phyloP scores from a whole-genome alignment of 2,329 filamentous ascomycete species.

The Beauveria sp. region DNA sequence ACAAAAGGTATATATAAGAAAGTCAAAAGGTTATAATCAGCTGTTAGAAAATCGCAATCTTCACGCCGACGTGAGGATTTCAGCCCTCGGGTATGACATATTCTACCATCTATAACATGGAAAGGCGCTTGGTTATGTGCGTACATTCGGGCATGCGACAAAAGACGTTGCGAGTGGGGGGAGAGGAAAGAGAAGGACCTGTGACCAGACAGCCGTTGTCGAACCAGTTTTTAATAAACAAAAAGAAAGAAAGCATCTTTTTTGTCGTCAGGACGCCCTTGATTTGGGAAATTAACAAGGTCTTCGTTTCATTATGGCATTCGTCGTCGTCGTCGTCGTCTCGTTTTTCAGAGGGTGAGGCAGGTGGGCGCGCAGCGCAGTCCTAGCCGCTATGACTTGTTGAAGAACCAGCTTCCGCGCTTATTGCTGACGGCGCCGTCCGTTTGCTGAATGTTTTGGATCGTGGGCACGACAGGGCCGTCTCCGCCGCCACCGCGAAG shows the following conservation, averaged over 20 bases:
- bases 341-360: constrained; percentile 2
- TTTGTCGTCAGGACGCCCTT: background rate
- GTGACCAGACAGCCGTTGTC: constrained; percentile 6
- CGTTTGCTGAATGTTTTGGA: constrained; percentile 51
- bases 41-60: constrained; percentile 2
- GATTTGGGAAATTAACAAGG: background rate
- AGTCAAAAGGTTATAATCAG: background rate
- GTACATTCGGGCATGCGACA: background rate
- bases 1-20: constrained; percentile 4
- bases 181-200: background rate
- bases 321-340: constrained; percentile 9
- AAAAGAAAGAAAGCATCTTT: background rate
- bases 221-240: constrained; percentile 2
- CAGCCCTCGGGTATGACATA: constrained; percentile 9
- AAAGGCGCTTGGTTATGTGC: background rate
- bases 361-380: background rate
- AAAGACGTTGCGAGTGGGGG: background rate
- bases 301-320: constrained; percentile 7
- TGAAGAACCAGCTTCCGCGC: constrained; percentile 69
- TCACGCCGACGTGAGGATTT: constrained; percentile 1
- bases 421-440: constrained; percentile 47
- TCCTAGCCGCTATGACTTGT: constrained; percentile 39
- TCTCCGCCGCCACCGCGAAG: constrained; percentile 52
- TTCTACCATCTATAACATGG: constrained; percentile 7
- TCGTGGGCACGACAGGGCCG: constrained; percentile 42